Evolutionary conservation across 2,329 filamentous ascomycete genomes (phyloP).

Genomic region (Penicillium olsonii): DNA sequence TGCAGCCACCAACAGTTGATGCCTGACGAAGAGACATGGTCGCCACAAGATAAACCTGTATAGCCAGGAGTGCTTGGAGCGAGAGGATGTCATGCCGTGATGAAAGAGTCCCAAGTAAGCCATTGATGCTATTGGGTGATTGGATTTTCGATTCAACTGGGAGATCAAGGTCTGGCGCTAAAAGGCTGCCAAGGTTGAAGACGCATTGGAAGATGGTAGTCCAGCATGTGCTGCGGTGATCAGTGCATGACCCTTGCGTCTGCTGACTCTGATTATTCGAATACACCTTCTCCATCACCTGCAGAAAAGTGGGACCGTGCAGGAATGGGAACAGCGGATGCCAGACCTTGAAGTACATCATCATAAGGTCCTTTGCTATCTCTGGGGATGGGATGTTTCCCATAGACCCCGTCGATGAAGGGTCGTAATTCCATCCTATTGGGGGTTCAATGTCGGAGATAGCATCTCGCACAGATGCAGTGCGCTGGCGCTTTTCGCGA

Average conservation of each 20-base stretch:
- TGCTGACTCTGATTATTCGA: conserved; percentile 10
- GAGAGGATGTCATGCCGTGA: conserved; percentile 48
- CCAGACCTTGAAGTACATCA: conserved; percentile 54
- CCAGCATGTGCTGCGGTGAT: conserved; percentile 32
- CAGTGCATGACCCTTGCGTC: neutral
- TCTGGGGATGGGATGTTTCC: conserved; percentile 32
- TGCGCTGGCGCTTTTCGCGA: conserved; percentile 17
- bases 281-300: conserved; percentile 49
- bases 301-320: conserved; percentile 52
- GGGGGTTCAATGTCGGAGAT: conserved; percentile 11
- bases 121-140: conserved; percentile 40
- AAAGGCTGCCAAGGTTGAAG: conserved; percentile 50
- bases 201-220: conserved; percentile 52
- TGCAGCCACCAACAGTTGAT: conserved; percentile 51
- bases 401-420: conserved; percentile 24
- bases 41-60: conserved; percentile 52
- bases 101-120: conserved; percentile 40
- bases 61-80: conserved; percentile 52
- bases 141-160: conserved; percentile 39
- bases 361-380: conserved; percentile 46
- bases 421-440: conserved; percentile 32
- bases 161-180: conserved; percentile 35
- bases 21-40: conserved; percentile 53
- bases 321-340: conserved; percentile 57
- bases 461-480: neutral